Conservation (phyloP, 306 rosid genomes). For the Cyamopsis tetragonoloba region DNA sequence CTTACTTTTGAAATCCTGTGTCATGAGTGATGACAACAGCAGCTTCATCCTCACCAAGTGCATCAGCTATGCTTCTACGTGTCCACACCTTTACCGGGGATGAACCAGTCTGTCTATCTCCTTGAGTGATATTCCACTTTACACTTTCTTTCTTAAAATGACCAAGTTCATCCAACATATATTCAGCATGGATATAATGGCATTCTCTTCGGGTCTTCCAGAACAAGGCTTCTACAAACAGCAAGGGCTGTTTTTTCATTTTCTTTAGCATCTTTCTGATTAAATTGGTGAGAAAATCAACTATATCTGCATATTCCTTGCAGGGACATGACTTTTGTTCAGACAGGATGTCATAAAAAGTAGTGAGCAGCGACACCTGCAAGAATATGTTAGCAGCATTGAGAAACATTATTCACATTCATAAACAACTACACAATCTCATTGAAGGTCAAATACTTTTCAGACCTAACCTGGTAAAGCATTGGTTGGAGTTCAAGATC, state of each 20-base stretch:
- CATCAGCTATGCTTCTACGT: constrained; percentile 74
- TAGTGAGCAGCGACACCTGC: constrained; percentile 81
- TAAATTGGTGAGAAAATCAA: constrained; percentile 63
- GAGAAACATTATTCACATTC: constrained; percentile 18
- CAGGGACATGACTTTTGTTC: constrained; percentile 76
- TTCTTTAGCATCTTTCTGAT: constrained; percentile 80
- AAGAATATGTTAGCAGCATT: constrained; percentile 22
- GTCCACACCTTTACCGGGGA: constrained; percentile 50
- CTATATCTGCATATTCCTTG: constrained; percentile 54
- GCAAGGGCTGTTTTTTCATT: constrained; percentile 85
- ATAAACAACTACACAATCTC: constrained; percentile 16
- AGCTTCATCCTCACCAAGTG: constrained; percentile 99
- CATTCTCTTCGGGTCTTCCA: constrained; percentile 96
- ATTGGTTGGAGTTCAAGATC: constrained; percentile 86
- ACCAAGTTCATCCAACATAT: constrained; percentile 75
- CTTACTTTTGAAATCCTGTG: constrained; percentile 52
- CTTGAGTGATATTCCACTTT: constrained; percentile 43
- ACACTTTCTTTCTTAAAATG: constrained; percentile 53
- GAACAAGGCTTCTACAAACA: constrained; percentile 82
- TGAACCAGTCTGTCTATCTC: constrained; percentile 45
- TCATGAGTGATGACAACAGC: constrained; percentile 72
- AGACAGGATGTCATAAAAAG: constrained; percentile 63
- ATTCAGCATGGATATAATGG: constrained; percentile 82
- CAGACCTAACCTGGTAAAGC: constrained; percentile 78
- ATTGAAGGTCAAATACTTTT: constrained; percentile 20